A percentile compares a stretch with the other conserved stretches of the same genome.
phyloP scores from a whole-genome alignment of 768 basidiomycete genomes.

The Rickenella mellea region DNA sequence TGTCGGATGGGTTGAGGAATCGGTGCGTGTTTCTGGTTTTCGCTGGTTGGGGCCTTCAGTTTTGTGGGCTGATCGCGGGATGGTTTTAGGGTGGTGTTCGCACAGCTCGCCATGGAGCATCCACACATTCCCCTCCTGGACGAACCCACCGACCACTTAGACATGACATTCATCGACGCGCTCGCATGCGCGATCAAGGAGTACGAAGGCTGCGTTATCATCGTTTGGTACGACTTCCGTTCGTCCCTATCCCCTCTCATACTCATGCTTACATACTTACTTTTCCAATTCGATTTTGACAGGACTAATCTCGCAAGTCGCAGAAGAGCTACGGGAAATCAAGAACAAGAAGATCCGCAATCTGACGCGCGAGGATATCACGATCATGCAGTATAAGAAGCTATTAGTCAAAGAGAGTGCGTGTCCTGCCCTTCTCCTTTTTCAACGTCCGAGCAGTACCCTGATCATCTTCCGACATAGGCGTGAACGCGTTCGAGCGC shows the following conservation, averaged over 20 bases:
- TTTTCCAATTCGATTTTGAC: constrained; percentile 4
- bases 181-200: constrained; percentile 92
- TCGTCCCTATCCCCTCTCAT: constrained; percentile 27
- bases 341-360: constrained; percentile 89
- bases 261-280: constrained; percentile 1
- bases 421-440: too few species aligned
- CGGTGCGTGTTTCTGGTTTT: constrained; percentile 40
- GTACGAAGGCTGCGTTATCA: constrained; percentile 95
- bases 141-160: constrained; percentile 95
- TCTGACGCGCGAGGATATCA: constrained; percentile 83
- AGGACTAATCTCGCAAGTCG: constrained; percentile 95
- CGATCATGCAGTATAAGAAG: constrained; percentile 90
- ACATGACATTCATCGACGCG: constrained; percentile 96
- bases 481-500: constrained; percentile 82
- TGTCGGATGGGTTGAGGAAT: constrained; percentile 94
- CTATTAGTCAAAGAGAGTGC: constrained; percentile 71
- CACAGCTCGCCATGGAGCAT: constrained; percentile 96
- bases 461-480: too few species aligned
- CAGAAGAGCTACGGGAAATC: constrained; percentile 98
- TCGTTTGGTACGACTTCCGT: constrained; percentile 99
- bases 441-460: too few species aligned
- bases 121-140: constrained; percentile 92
- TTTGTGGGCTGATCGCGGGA: too few species aligned
- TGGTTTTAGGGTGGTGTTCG: constrained; percentile 76
- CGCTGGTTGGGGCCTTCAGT: too few species aligned